Conservation (phyloP, 2,329 filamentous ascomycete genomes). For the Parafenestella ontariensis region DNA sequence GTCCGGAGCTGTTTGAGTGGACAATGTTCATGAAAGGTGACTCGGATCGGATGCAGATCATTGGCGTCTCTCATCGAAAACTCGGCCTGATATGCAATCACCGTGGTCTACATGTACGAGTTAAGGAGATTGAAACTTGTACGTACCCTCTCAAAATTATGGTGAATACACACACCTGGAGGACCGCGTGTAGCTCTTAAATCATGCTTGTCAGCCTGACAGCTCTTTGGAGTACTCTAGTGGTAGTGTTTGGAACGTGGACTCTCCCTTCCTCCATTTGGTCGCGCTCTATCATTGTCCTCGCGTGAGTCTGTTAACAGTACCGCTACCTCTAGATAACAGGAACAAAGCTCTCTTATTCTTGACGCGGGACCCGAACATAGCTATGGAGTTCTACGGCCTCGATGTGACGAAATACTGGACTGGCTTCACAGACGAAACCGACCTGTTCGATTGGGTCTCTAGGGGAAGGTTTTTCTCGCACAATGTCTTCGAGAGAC, state of each 20-base stretch:
- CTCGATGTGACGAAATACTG: slow-evolving; percentile 61
- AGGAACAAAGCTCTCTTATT: slow-evolving; percentile 65
- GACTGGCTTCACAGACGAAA: slow-evolving; percentile 60
- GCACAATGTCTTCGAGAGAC: slow-evolving; percentile 44
- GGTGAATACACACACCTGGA: too few relatives aligned
- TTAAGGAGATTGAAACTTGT: slow-evolving; percentile 69
- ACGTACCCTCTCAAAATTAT: too few relatives aligned
- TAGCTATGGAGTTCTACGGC: slow-evolving; percentile 69
- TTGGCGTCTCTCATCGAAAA: slow-evolving; percentile 69
- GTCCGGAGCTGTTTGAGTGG: slow-evolving; percentile 61
- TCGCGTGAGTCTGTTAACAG: neutral
- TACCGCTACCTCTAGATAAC: slow-evolving; percentile 46
- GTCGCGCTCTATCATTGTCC: neutral
- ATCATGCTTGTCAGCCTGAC: too few relatives aligned
- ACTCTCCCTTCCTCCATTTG: neutral
- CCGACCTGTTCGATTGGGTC: slow-evolving; percentile 69
- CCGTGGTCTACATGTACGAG: slow-evolving; percentile 67
- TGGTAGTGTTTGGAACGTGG: too few relatives aligned
- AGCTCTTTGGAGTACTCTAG: too few relatives aligned
- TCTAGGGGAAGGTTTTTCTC: slow-evolving; percentile 66
- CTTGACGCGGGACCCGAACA: slow-evolving; percentile 64
- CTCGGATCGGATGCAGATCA: slow-evolving; percentile 72
- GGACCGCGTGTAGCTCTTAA: too few relatives aligned
- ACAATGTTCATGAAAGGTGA: slow-evolving; percentile 72
- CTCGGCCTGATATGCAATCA: slow-evolving; percentile 73